Percentiles rank a stretch among this genome's conserved stretches.
Evolutionary conservation across 2,329 filamentous ascomycete species (phyloP).

Genomic region (Blastomyces percursus): DNA sequence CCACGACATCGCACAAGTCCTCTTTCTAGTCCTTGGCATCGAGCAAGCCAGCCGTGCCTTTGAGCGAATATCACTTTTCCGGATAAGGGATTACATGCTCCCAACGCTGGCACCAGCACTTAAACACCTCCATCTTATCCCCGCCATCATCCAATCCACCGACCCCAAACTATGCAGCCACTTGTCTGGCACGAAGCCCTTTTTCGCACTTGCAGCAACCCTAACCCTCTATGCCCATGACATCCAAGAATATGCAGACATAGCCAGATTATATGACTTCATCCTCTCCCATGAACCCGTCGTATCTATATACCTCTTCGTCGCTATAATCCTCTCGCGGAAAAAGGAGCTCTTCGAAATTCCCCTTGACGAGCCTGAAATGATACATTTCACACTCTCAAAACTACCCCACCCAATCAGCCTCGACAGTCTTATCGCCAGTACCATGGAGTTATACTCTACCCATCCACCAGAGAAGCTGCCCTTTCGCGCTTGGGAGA

Average conservation of each 20-base stretch:
- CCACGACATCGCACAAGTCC: slow-evolving; percentile 94
- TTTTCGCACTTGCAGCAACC: slow-evolving; percentile 86
- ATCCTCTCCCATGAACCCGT: slow-evolving; percentile 78
- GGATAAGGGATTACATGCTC: slow-evolving; percentile 96
- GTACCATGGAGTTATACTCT: slow-evolving; percentile 53
- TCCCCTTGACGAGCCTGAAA: slow-evolving; percentile 73
- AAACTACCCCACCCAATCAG: slow-evolving; percentile 75
- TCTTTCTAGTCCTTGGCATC: slow-evolving; percentile 71
- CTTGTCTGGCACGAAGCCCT: slow-evolving; percentile 68
- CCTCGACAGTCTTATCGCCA: slow-evolving; percentile 62
- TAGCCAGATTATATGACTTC: slow-evolving; percentile 84
- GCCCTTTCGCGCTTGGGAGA: slow-evolving; percentile 52
- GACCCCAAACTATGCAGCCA: slow-evolving; percentile 64
- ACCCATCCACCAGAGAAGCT: slow-evolving; percentile 61
- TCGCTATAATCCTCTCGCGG: slow-evolving; percentile 71
- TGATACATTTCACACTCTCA: slow-evolving; percentile 78
- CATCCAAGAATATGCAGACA: slow-evolving; percentile 78
- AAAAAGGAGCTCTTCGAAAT: slow-evolving; percentile 76
- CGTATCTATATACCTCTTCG: slow-evolving; percentile 84
- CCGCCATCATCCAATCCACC: slow-evolving; percentile 61
- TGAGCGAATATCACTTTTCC: slow-evolving; percentile 72
- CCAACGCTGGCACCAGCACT: slow-evolving; percentile 72
- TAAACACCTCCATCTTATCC: slow-evolving; percentile 76
- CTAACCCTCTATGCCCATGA: slow-evolving; percentile 96
- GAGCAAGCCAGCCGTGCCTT: slow-evolving; percentile 52